phyloP scores from a whole-genome alignment of 805 yeast species.

The Candida stauntonica region DNA sequence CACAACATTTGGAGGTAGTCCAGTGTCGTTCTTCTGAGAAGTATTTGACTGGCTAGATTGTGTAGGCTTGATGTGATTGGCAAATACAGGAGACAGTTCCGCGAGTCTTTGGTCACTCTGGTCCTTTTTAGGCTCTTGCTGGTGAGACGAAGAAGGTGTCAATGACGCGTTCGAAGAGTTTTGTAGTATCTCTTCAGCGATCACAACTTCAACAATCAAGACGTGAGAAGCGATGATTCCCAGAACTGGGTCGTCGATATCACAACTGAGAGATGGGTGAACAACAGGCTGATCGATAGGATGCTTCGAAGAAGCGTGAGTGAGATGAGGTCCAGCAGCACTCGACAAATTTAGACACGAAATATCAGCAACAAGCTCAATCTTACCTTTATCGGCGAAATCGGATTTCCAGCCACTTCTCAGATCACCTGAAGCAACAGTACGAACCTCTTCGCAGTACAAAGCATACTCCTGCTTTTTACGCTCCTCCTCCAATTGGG shows the following conservation, averaged over 20 bases:
- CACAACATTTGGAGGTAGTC: slow-evolving; percentile 23
- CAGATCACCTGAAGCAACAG: slow-evolving; percentile 73
- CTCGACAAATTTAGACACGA: slow-evolving; percentile 56
- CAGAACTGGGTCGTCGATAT: slow-evolving; percentile 72
- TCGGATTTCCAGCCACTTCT: slow-evolving; percentile 96
- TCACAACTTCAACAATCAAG: slow-evolving; percentile 81
- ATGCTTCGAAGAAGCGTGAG: slow-evolving; percentile 39
- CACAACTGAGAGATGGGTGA: slow-evolving; percentile 62
- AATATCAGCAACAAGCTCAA: slow-evolving; percentile 74
- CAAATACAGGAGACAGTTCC: slow-evolving; percentile 40
- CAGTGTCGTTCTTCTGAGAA: slow-evolving; percentile 14
- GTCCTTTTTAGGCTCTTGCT: slow-evolving; percentile 8
- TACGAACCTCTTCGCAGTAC: slow-evolving; percentile 68
- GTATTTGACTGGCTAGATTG: slow-evolving; percentile 21
- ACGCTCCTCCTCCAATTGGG: slow-evolving; percentile 19
- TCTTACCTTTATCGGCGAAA: slow-evolving; percentile 69
- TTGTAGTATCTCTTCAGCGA: slow-evolving; percentile 81
- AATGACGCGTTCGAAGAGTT: slow-evolving; percentile 29
- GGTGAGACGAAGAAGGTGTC: slow-evolving; percentile 29
- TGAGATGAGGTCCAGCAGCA: slow-evolving; percentile 42
- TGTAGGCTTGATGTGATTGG: slow-evolving; percentile 30
- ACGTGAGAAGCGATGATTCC: slow-evolving; percentile 78
- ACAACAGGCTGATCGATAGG: slow-evolving; percentile 25
- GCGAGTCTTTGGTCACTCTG: slow-evolving; percentile 37
- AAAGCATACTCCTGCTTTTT: slow-evolving; percentile 36